Evolutionary conservation across 2,329 filamentous ascomycete species (phyloP).

Genomic region (Sordariomycetes sp.): DNA sequence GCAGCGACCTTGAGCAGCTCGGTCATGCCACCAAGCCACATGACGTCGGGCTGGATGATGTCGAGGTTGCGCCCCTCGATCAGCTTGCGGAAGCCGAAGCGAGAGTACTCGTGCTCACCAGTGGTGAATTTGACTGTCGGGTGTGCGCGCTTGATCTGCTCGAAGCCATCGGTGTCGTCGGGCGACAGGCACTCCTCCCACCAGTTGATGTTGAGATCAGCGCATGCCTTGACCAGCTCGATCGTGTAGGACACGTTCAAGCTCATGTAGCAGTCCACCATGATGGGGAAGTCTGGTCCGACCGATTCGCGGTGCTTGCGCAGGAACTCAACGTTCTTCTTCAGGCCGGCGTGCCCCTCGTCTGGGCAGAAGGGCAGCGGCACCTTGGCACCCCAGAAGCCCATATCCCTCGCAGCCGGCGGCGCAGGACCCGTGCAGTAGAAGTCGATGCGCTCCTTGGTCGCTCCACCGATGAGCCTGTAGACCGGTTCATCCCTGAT

Average conservation of each 20-base stretch:
- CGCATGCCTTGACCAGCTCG: slow-evolving; percentile 74
- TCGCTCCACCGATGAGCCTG: slow-evolving; percentile 87
- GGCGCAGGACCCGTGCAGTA: slow-evolving; percentile 93
- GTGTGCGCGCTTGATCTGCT: slow-evolving; percentile 81
- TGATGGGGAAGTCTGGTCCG: slow-evolving; percentile 83
- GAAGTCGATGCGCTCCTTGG: slow-evolving; percentile 73
- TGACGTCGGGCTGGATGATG: slow-evolving; percentile 91
- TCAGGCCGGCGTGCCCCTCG: slow-evolving; percentile 71
- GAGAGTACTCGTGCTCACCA: slow-evolving; percentile 90
- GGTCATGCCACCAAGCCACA: slow-evolving; percentile 93
- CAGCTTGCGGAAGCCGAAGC: slow-evolving; percentile 90
- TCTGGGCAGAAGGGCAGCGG: slow-evolving; percentile 84
- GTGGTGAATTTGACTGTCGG: slow-evolving; percentile 90
- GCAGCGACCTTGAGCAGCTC: slow-evolving; percentile 84
- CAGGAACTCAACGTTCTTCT: slow-evolving; percentile 86
- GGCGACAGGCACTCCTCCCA: slow-evolving; percentile 92
- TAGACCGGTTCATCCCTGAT: slow-evolving; percentile 89
- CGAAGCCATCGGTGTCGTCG: slow-evolving; percentile 87
- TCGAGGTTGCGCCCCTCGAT: slow-evolving; percentile 87
- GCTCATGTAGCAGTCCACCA: slow-evolving; percentile 97
- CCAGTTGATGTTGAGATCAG: slow-evolving; percentile 87
- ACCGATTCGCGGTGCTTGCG: slow-evolving; percentile 76
- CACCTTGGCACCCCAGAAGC: slow-evolving; percentile 87
- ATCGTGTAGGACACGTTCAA: slow-evolving; percentile 90
- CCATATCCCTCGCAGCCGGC: slow-evolving; percentile 69